Evolutionary conservation across 345 rosid species (phyloP), one percentile per base, ranked within the genome.

Genomic region (Kandelia obovata): DNA sequence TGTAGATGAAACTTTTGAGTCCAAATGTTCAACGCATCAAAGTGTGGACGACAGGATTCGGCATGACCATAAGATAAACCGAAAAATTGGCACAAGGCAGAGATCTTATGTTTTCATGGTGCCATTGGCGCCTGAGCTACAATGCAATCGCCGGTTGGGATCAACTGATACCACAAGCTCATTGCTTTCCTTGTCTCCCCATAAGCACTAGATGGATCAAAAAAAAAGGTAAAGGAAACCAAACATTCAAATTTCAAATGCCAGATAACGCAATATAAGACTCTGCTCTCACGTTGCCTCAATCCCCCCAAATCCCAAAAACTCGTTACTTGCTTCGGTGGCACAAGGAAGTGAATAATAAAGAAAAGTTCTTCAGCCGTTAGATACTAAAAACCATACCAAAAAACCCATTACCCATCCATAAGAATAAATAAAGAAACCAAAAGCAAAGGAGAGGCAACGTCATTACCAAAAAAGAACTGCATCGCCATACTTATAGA

Each of bases 401-500:
- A 26, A 16, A 19, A 19, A 21, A 37, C 17, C n/a, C 23, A 21
- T 39, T 39, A 39, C 16, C 0, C 16, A 39, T 39, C 16, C 67
- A 64, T 34, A 19, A 46, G n/a, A 46, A 46, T 3, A 16, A 43
- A 43, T 25, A 17, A 31, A 19, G 21, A 53, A 10, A 59, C 20
- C 25, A 49, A 6, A 15, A 66, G 1, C 2, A 35, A 55, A 53
- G 19, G 26, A 30, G 7, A 39, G 25, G 21, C 25, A 23, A 62
- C 25, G 39, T 19, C 2, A 55, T 55, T 8, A 55, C 58, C 10
- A 7, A n/a, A 4, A 7, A 34, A 34, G 2, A 51, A 37, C 62
- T 53, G 56, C 57, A 57, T 63, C 55, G 43, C 53, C 27, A 62
- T 63, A 71, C 39, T 15, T 37, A 55, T 26, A 28, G 46, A 63